Percentiles rank a stretch among this genome's conserved stretches.
phyloP scores from a whole-genome alignment of 176 grass and related monocot species.

The Oryza australiensis region DNA sequence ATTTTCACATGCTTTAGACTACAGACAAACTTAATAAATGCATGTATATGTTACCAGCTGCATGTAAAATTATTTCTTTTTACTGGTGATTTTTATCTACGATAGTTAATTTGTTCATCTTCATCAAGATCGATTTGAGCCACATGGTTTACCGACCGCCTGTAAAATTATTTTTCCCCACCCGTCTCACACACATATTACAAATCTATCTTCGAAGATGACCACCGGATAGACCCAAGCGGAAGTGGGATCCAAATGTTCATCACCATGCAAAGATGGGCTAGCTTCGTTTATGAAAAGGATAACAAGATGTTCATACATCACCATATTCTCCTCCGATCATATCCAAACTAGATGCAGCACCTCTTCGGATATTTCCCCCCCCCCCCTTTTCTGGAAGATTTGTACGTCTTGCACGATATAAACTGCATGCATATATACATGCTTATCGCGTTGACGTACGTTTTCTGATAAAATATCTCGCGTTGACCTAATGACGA shows the following conservation, averaged over 20 bases:
- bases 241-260: conserved; percentile 25
- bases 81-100: too few relatives aligned
- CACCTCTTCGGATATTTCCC: background rate
- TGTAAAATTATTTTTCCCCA: too few relatives aligned
- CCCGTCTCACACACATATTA: too few relatives aligned
- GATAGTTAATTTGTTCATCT: too few relatives aligned
- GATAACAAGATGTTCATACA: background rate
- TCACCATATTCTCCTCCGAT: background rate
- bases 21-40: too few relatives aligned
- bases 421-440: background rate
- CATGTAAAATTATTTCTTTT: too few relatives aligned
- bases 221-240: background rate
- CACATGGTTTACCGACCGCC: too few relatives aligned
- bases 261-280: background rate
- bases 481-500: conserved; percentile 15
- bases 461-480: conserved; percentile 35
- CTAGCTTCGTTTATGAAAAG: background rate
- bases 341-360: background rate
- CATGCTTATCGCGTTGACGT: conserved; percentile 32
- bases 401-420: background rate
- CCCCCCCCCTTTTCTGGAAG: background rate
- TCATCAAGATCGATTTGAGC: too few relatives aligned
- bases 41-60: too few relatives aligned
- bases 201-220: background rate
- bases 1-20: too few relatives aligned